phyloP scores from a whole-genome alignment of 208 protist genomes.

The Trichomonas vaginalis region DNA sequence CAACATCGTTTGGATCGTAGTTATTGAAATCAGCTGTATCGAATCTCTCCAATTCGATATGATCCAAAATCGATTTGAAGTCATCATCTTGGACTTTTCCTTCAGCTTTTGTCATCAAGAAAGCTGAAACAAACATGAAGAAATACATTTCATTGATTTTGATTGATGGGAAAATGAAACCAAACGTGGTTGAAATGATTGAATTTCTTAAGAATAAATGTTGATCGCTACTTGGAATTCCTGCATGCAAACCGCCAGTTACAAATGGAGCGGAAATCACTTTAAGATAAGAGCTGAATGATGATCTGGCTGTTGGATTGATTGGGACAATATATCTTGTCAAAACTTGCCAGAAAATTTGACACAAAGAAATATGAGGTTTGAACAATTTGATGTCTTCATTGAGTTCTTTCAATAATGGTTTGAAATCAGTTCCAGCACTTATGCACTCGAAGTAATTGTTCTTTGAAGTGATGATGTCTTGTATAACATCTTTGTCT shows the following conservation, averaged over 20 bases:
- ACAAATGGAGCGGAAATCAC: neutral
- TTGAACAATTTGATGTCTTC: neutral
- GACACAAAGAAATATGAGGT: neutral
- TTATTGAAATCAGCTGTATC: neutral
- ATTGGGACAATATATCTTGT: neutral
- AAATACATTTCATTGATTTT: neutral
- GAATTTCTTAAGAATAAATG: neutral
- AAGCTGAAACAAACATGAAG: conserved; percentile 1
- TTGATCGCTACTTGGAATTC: neutral
- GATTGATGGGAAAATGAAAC: neutral
- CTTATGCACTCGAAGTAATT: neutral
- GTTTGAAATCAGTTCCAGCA: neutral
- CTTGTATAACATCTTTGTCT: neutral
- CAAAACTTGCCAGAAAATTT: neutral
- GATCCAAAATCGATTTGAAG: neutral
- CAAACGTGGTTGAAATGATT: neutral
- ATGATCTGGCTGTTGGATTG: neutral
- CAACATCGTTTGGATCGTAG: neutral
- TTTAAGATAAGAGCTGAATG: neutral
- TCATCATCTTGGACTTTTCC: neutral
- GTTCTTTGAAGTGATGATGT: neutral
- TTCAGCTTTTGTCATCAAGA: neutral
- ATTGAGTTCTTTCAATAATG: neutral
- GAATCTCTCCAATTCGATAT: neutral
- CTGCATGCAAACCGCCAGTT: neutral